Conservation (phyloP, 2,329 filamentous ascomycete species). For the Thelonectria blattea region DNA sequence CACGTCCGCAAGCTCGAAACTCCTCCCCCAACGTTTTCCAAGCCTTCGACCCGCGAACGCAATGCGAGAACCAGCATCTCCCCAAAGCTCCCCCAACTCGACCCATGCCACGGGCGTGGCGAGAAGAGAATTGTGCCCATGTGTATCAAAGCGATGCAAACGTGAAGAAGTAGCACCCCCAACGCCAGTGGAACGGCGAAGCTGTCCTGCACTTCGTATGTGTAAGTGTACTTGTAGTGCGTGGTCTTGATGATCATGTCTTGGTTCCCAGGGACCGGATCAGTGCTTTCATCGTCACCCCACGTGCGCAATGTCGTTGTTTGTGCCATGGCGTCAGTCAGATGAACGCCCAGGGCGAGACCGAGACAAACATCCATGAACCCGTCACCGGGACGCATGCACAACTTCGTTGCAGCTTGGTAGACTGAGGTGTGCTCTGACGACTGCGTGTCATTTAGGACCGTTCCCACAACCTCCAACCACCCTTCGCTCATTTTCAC, state of each 20-base stretch:
- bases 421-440: not conserved
- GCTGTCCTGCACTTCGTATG: not conserved
- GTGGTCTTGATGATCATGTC: not conserved
- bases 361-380: not conserved
- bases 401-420: not conserved
- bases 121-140: not conserved
- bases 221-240: not conserved
- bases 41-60: not conserved
- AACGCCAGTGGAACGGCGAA: not conserved
- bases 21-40: not conserved
- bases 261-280: not conserved
- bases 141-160: not conserved
- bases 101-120: not conserved
- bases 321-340: not conserved
- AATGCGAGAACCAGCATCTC: slow-evolving; percentile 1
- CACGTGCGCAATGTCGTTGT: not conserved
- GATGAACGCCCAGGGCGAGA: not conserved
- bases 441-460: not conserved
- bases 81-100: not conserved
- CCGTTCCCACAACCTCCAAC: not conserved
- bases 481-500: not conserved
- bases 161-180: not conserved
- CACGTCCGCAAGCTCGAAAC: not conserved
- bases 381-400: not conserved
- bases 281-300: too few relatives aligned